These are phyloP conservation scores for Alloascoidea africana DNA, from an alignment of 805 yeast genomes.

Conservation along the genomic window DNA sequence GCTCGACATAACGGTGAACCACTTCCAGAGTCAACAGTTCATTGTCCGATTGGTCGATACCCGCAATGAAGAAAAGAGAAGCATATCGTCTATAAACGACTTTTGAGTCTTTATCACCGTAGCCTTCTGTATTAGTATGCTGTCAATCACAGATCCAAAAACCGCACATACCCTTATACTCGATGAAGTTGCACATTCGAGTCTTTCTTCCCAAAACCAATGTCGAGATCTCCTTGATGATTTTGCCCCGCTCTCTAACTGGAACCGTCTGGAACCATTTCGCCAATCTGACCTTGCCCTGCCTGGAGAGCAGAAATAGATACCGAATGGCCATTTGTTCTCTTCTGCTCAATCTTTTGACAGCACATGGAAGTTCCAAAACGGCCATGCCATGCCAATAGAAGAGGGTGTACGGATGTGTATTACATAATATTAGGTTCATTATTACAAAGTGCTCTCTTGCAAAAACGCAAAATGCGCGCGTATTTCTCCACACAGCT, in stretches of 20 bases:
- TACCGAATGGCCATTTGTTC: constrained; percentile 82
- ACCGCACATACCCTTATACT: constrained; percentile 39
- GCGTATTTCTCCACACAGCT: too few species aligned
- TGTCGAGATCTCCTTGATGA: constrained; percentile 76
- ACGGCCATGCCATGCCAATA: too few species aligned
- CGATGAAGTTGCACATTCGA: constrained; percentile 91
- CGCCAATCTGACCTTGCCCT: constrained; percentile 85
- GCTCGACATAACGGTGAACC: constrained; percentile 88
- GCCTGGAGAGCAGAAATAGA: constrained; percentile 72
- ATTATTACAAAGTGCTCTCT: too few species aligned
- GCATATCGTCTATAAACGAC: constrained; percentile 90
- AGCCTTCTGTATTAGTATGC: background rate
- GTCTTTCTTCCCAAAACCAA: constrained; percentile 73
- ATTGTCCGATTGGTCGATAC: constrained; percentile 71
- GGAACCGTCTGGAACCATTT: constrained; percentile 84
- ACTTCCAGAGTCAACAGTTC: constrained; percentile 76
- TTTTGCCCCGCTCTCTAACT: constrained; percentile 75
- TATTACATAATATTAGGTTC: too few species aligned
- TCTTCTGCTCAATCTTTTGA: too few species aligned
- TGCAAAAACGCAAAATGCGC: too few species aligned
- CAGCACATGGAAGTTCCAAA: too few species aligned
- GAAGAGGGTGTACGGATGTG: too few species aligned
- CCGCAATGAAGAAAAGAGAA: constrained; percentile 78
- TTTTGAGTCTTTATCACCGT: constrained; percentile 36
- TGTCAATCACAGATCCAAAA: background rate